Percentiles rank a stretch among this genome's conserved stretches.
phyloP scores from a whole-genome alignment of 2,329 filamentous ascomycete genomes.

The Cladosporium sp. region DNA sequence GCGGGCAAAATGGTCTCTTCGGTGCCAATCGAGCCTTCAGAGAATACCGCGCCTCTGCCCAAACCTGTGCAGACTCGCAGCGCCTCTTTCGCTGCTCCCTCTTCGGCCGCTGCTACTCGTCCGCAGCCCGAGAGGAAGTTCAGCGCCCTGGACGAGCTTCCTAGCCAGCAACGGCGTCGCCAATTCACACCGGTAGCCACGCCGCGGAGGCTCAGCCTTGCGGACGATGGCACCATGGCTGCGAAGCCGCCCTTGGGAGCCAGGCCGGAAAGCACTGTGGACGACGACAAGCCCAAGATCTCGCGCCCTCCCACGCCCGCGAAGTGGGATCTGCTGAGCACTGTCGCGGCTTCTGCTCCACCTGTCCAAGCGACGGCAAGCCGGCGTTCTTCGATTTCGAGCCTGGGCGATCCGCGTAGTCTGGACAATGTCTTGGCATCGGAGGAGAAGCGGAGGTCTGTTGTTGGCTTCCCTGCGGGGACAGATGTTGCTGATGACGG shows the following conservation, averaged over 20 bases:
- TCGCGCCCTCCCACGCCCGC: conserved; percentile 5
- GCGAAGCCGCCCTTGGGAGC: neutral
- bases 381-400: conserved; percentile 23
- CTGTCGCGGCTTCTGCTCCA: conserved; percentile 19
- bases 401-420: conserved; percentile 16
- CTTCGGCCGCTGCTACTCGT: neutral
- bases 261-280: neutral
- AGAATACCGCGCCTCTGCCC: neutral
- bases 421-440: neutral
- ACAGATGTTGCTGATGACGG: neutral
- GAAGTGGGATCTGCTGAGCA: conserved; percentile 17
- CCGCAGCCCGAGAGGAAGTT: conserved; percentile 19
- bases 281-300: neutral
- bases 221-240: neutral
- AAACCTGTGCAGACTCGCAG: neutral
- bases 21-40: too few relatives aligned
- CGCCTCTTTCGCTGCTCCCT: neutral
- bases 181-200: neutral
- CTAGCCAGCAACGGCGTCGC: conserved; percentile 18
- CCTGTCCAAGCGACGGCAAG: conserved; percentile 11
- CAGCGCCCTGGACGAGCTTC: conserved; percentile 22
- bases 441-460: neutral
- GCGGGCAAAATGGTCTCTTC: too few relatives aligned
- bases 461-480: neutral
- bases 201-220: neutral